Base-by-base conservation (phyloP, 1,139 yeast species). In the Yamadazyma diospyri region DNA sequence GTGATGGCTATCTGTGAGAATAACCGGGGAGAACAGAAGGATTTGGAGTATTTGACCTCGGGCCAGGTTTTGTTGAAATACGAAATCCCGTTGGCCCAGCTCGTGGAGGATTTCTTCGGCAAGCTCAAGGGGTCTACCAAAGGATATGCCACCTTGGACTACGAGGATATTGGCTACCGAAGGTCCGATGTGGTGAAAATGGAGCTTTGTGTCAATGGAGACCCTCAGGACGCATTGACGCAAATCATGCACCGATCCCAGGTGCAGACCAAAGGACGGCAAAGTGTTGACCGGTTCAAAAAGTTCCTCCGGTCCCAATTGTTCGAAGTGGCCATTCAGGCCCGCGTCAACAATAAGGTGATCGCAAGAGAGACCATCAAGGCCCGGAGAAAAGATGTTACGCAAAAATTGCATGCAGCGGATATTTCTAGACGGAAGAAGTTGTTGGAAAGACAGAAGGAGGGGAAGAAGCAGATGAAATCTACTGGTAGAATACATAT, bases 51-150 rank as follows among this genome's bases (percentile, higher is more conserved):
- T 48, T 60, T 88, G 30, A 75, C 81, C 19, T 78, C 88, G 1
- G 92, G 92, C 1, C 97, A 89, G 55, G 94, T 85, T 0, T 59
- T 88, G 38, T 59, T 89, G 46, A 81, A 79, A 47, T 92, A 87
- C 56, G 76, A 79, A 36, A 59, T 92, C 6, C 98, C 98, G 2
- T 67, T 92, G 39, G 84, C 95, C 0, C 94, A 88, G 49, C 62
- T 92, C 29, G 95, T 92, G 3, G 97, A 92, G 51, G 96, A 92
- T 57, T 89, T 92, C 53, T 88, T 92, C 55, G 97, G 97, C 1
- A 86, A 85, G 53, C 66, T 92, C 36, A 92, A 92, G 55, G 94
- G 97, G 1, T 72, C 79, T 3, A 87, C 97, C 0, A 78, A 81
- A 48, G 98, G 98, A 1, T 92, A 86, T 57, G 98, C 96, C 0